Evolutionary conservation across 345 rosid species (phyloP), one percentile per base, ranked within the genome.

Genomic region (Eucalyptus curtisii): DNA sequence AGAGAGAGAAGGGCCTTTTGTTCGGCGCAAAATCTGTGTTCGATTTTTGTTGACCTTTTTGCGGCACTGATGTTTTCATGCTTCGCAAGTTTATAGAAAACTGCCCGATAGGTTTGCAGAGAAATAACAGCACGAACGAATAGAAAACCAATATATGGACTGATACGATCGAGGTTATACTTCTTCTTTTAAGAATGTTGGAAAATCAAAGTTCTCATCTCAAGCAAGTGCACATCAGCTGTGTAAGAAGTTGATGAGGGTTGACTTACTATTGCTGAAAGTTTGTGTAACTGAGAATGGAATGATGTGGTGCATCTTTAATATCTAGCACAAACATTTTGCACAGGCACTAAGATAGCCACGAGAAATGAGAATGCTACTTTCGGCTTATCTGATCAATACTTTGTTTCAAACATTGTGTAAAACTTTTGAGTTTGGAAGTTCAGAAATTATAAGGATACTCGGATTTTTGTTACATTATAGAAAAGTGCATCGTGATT

Each of bases 391-490:
- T 61, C 30, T 3, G 30, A 61, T 61, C 68, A 57, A 10, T 61
- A 27, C 33, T 61, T 30, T 30, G 68, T 61, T 27, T 3, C 9
- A 61, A 6, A 27, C 33, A 6, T 30, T 13, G 68, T 61, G 68
- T 61, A 13, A 13, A 61, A 30, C 68, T 61, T 61, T 27, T 13
- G 17, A 30, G 15, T 27, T 4, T 61, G 9, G 68, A 61, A 61
- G 68, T 61, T 7, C 17, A 30, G 8, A n/a, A 30, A 13, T 30
- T 61, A 6, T 15, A 64, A n/a, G 37, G 76, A n/a, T 64, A 13
- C 76, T n/a, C 5, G 2, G 19, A 13, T n/a, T 2, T 64, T 64
- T 64, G 0, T n/a, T n/a, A n/a, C 76, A 7, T 64, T 64, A 0
- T 2, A n/a, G 7, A n/a, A 64, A n/a, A 59, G 20, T 64, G 37